Conservation (phyloP, 2,329 filamentous ascomycete species). For the Talaromyces rugulosus region DNA sequence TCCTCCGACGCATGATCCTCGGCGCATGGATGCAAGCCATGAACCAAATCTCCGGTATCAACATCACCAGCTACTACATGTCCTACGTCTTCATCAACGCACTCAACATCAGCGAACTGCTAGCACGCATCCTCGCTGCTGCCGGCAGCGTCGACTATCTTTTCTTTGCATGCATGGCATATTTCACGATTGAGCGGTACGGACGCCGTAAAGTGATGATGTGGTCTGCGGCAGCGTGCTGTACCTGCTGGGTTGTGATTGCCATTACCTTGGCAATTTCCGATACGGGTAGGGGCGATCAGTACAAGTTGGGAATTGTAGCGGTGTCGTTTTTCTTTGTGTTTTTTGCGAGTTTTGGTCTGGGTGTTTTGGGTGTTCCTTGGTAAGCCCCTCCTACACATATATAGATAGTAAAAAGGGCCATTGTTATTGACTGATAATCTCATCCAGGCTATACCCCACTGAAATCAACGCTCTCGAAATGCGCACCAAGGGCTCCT, state of each 20-base stretch:
- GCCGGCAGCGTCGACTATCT: conserved; percentile 47
- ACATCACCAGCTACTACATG: conserved; percentile 35
- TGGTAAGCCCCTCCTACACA: conserved; percentile 22
- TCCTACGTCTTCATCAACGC: conserved; percentile 43
- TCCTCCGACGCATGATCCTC: conserved; percentile 41
- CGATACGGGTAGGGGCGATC: conserved; percentile 20
- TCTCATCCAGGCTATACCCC: conserved; percentile 20
- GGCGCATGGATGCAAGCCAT: conserved; percentile 42
- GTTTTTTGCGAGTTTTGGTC: conserved; percentile 40
- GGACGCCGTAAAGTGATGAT: conserved; percentile 50
- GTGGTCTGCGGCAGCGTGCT: conserved; percentile 44
- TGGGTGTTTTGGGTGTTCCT: conserved; percentile 37
- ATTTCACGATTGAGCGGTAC: conserved; percentile 46
- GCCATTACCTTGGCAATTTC: conserved; percentile 39
- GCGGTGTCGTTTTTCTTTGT: conserved; percentile 43
- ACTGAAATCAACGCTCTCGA: conserved; percentile 21
- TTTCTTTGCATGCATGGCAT: conserved; percentile 40
- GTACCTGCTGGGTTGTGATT: conserved; percentile 48
- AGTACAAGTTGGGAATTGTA: conserved; percentile 42
- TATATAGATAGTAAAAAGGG: too few relatives aligned
- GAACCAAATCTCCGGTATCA: conserved; percentile 35
- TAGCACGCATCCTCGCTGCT: conserved; percentile 41
- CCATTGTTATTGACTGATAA: neutral
- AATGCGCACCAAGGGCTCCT: conserved; percentile 17
- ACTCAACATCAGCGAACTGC: conserved; percentile 32